Base-by-base conservation (phyloP, 352 stramenopile genomes). In the Pythium phragmiticola region DNA sequence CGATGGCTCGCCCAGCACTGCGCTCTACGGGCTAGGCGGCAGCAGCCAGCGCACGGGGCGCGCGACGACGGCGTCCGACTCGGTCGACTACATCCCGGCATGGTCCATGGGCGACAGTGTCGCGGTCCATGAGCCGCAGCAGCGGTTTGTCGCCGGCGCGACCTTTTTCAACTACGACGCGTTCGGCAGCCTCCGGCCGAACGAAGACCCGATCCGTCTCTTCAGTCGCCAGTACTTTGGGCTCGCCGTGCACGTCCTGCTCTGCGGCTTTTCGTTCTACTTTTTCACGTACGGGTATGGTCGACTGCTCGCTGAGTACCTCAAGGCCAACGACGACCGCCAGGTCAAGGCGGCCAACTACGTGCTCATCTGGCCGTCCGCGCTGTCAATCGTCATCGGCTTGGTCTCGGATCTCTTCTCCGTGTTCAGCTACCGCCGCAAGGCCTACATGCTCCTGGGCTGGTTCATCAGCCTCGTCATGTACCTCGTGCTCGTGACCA, bases 391-490 rank as follows among this genome's bases (percentile, higher is more conserved):
- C 19, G 56, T 93, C 12, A 74, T 91, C 50, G 87, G 85, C 36
- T 68, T 94, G 16, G 17, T 92, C 1, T 80, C 72, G 17, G 87
- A 96, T 62, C 77, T 71, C 23, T 74, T 76, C 39, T 80, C 87
- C 7, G 76, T 96, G 42, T 70, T 64, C 30, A 81, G 86, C 19
- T 84, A 76, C 60, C 86, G 76, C n/a, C 73, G 85, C 37, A 93
- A 91, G 69, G 65, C 84, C 21, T 96, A 96, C 68, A 92, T 95
- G 67, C 68, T 89, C 13, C 41, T 84, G 11, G 87, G 87, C 36
- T 78, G 66, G 66, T 21, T 45, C n/a, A 14, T 74, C 3, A 63
- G 48, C 11, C 34, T 60, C 36, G 33, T 58, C 41, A 69, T 73
- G 55, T 66, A 60, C 39, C 39, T 65, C 48, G 34, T 51, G 2